A percentile compares a stretch with the other conserved stretches of the same genome.
Conservation (phyloP, 1,284 basidiomycete species). For the Lentinus polychrous region DNA sequence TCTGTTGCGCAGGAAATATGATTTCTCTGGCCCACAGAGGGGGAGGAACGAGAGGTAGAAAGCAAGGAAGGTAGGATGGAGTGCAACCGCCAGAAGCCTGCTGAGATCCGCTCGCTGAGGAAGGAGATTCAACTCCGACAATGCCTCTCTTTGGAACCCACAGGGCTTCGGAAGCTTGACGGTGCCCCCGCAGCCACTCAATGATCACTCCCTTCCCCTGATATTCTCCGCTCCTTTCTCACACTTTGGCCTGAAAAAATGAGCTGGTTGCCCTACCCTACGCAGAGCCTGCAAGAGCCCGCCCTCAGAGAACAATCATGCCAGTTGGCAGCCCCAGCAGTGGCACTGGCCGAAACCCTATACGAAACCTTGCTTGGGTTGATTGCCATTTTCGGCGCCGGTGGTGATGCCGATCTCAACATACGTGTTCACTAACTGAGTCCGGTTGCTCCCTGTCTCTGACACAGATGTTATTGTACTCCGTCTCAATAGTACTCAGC, state of each 20-base stretch:
- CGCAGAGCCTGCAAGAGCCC: no score
- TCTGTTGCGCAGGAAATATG: background rate
- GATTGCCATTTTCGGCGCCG: slow-evolving; percentile 1
- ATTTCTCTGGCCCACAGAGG: slow-evolving; percentile 9
- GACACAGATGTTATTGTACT: no score
- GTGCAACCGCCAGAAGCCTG: slow-evolving; percentile 10
- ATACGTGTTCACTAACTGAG: no score
- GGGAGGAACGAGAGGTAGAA: slow-evolving; percentile 6
- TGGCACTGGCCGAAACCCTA: background rate
- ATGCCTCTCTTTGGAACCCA: background rate
- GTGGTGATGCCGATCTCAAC: background rate
- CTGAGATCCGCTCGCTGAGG: slow-evolving; percentile 18
- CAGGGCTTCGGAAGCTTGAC: background rate
- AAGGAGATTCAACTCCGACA: slow-evolving; percentile 16
- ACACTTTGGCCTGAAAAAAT: background rate
- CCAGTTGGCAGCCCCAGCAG: background rate
- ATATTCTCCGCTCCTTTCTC: background rate
- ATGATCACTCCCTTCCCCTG: background rate
- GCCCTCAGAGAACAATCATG: no score
- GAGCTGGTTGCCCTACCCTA: no score
- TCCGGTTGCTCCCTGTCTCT: no score
- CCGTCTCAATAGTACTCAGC: no score
- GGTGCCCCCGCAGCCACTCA: background rate
- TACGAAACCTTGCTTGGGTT: background rate
- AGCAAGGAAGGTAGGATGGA: slow-evolving; percentile 10